phyloP scores from a whole-genome alignment of 305 asterid species.

The Rubia peregrina region DNA sequence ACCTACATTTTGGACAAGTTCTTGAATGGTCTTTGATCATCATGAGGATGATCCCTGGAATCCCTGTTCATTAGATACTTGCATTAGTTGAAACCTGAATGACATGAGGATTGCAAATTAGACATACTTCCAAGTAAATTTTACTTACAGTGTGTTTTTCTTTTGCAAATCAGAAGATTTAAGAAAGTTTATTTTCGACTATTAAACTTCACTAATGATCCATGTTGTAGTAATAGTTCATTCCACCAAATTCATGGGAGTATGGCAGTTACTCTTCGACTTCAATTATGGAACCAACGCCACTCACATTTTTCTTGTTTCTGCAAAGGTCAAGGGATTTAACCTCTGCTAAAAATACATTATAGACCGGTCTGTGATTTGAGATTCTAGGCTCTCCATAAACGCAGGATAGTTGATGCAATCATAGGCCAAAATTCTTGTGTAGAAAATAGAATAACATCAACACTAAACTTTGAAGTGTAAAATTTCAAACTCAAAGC shows the following conservation, averaged over 20 bases:
- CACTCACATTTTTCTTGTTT: slow-evolving; percentile 57
- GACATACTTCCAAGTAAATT: background rate
- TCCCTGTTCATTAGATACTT: background rate
- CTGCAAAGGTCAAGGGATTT: slow-evolving; percentile 32
- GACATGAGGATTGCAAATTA: background rate
- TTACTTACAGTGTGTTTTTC: background rate
- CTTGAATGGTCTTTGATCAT: background rate
- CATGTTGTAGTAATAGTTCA: slow-evolving; percentile 32
- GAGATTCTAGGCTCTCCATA: slow-evolving; percentile 96
- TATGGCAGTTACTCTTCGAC: slow-evolving; percentile 38
- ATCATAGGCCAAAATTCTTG: slow-evolving; percentile 46
- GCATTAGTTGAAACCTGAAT: background rate
- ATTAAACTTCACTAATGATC: slow-evolving; percentile 13
- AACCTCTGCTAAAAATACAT: no score
- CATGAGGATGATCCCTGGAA: no score
- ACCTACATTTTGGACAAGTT: background rate
- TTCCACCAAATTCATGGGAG: slow-evolving; percentile 35
- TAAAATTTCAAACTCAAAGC: no score
- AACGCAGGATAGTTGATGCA: slow-evolving; percentile 79
- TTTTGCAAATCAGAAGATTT: background rate
- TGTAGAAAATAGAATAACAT: no score
- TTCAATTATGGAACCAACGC: no score
- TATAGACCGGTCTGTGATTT: slow-evolving; percentile 71
- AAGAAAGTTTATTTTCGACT: background rate
- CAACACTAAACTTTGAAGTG: no score